Base-by-base conservation (phyloP, 1,284 basidiomycete species). In the Wallemia hederae region DNA sequence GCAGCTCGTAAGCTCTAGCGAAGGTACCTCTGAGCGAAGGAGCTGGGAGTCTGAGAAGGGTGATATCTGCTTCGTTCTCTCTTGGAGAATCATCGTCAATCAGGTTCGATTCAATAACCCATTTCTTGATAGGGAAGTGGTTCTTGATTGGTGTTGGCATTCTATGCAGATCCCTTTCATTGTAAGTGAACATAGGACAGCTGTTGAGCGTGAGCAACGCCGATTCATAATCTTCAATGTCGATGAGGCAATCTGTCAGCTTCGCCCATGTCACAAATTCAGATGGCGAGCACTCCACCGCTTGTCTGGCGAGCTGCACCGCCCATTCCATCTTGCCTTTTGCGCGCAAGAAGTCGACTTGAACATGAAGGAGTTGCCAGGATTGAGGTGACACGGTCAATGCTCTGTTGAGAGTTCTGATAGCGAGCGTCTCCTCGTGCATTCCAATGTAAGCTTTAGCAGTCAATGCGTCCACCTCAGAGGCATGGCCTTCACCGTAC, bases 191-290 rank as follows among this genome's bases (percentile, higher is more conserved):
- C 92, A 98, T 98, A 0, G 92, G 92, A 73, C 94, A 98, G 34
- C 92, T 97, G 69, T 98, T 98, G 63, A 98, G 79, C 1, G 92
- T 97, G 39, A 97, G 76, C 15, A 98, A 74, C 0, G 92, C 80
- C 61, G 82, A 81, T 67, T 94, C 86, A 70, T 79, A 97, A 69
- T 90, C 80, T 15, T 80, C 81, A 59, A 88, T 72, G 63, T 94
- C 89, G 60, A 96, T 91, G 69, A 92, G 94, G 63, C 91, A 75
- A 65, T 96, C 88, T 0, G 92, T 91, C 63, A 97, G 73, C 72
- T 97, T 98, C 66, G 96, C 90, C 92, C 92, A 98, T 0, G 91
- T 97, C 27, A 94, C 82, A 66, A 97, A 98, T 71, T 98, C 94
- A 73, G 85, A 89, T 2, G 92, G 92, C 0, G 92, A 91, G 65